A percentile compares a stretch with the other conserved stretches of the same genome.
phyloP scores from a whole-genome alignment of 2,329 filamentous ascomycete species.

The Hortaea sp. region DNA sequence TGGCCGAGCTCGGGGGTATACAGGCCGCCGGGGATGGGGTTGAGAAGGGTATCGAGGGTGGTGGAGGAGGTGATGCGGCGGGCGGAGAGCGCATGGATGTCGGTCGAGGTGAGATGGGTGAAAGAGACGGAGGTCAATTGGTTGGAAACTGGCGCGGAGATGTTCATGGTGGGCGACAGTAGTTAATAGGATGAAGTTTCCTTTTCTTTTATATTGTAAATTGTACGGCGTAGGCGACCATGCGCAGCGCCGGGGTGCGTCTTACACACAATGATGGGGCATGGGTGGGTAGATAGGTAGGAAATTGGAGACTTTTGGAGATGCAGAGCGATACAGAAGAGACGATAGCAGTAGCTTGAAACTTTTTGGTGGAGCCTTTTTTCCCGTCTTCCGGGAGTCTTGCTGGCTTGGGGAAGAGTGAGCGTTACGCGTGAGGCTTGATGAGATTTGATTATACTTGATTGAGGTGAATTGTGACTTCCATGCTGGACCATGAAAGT shows the following conservation, averaged over 20 bases:
- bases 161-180: constrained; percentile 26
- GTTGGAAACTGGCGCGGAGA: constrained; percentile 66
- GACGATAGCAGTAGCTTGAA: neutral
- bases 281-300: neutral
- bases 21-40: constrained; percentile 80
- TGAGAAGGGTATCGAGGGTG: constrained; percentile 87
- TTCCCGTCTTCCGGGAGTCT: no score
- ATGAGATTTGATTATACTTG: no score
- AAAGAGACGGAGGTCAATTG: constrained; percentile 83
- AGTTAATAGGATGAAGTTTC: no score
- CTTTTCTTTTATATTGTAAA: neutral
- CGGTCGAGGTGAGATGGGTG: constrained; percentile 66
- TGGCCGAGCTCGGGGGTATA: constrained; percentile 89
- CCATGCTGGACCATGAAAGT: no score
- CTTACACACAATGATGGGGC: neutral
- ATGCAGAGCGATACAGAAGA: no score
- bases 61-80: constrained; percentile 86
- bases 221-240: neutral
- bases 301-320: no score
- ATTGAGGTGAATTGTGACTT: no score
- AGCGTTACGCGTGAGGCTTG: no score
- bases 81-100: constrained; percentile 83
- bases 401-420: no score
- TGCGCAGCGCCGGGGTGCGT: neutral
- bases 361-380: neutral